phyloP scores from a whole-genome alignment of 2,329 filamentous ascomycete species.

The Tolypocladium tundrense region DNA sequence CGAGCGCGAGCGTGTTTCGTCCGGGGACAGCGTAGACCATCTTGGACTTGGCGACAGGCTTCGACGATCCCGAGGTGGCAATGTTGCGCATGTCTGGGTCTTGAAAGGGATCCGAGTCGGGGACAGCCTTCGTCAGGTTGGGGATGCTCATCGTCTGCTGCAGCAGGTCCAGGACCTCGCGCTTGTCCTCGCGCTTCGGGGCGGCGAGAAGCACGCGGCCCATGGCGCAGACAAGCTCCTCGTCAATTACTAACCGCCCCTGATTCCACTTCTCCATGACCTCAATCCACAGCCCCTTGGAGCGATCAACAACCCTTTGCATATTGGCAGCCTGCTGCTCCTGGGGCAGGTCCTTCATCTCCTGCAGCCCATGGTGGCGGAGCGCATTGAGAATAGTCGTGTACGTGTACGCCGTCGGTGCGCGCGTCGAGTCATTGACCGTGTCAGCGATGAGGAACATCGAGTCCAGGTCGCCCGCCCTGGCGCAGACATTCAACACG shows the following conservation, averaged over 20 bases:
- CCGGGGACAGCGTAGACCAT: slow-evolving; percentile 32
- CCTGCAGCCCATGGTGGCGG: slow-evolving; percentile 24
- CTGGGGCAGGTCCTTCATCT: slow-evolving; percentile 13
- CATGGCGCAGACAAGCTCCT: slow-evolving; percentile 72
- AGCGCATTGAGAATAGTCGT: slow-evolving; percentile 76
- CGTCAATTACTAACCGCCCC: slow-evolving; percentile 63
- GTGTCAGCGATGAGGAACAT: slow-evolving; percentile 69
- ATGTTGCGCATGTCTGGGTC: slow-evolving; percentile 12
- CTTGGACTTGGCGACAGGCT: slow-evolving; percentile 4
- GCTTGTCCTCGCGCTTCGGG: slow-evolving; percentile 46
- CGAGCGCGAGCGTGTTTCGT: slow-evolving; percentile 54
- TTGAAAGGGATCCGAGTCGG: slow-evolving; percentile 7
- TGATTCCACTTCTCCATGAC: slow-evolving; percentile 65
- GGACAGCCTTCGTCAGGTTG: slow-evolving; percentile 30
- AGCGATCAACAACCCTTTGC: slow-evolving; percentile 49
- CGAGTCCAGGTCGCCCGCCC: slow-evolving; percentile 65
- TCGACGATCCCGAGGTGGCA: slow-evolving; percentile 3
- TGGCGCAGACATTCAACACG: slow-evolving; percentile 70
- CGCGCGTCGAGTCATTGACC: slow-evolving; percentile 52
- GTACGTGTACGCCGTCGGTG: slow-evolving; percentile 64
- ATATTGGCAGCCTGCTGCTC: slow-evolving; percentile 23
- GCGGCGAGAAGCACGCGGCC: slow-evolving; percentile 64
- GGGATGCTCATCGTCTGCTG: slow-evolving; percentile 73
- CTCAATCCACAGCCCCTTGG: slow-evolving; percentile 70
- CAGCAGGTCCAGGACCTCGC: slow-evolving; percentile 65